Conservation (phyloP, 139 green algal genomes). For the Pseudopediastrum boryanum region DNA sequence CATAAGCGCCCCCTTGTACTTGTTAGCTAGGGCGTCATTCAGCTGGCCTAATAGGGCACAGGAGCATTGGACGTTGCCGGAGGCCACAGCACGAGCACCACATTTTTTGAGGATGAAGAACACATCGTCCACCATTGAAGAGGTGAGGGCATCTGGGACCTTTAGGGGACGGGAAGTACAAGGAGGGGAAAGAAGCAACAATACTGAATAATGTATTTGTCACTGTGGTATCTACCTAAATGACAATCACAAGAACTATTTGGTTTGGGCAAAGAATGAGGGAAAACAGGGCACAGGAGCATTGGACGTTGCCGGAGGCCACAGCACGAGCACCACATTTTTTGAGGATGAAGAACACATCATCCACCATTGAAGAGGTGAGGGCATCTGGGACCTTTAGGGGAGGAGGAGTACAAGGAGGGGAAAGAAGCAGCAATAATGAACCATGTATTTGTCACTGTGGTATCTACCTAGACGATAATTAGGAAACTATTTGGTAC, state of each 20-base stretch:
- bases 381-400: slow-evolving; percentile 55
- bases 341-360: slow-evolving; percentile 94
- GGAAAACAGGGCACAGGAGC: slow-evolving; percentile 43
- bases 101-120: slow-evolving; percentile 95
- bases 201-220: no score
- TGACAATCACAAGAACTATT: neutral
- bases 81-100: slow-evolving; percentile 72
- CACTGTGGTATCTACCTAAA: neutral
- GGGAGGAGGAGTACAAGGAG: neutral
- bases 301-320: slow-evolving; percentile 52
- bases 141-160: slow-evolving; percentile 69
- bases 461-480: neutral
- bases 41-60: slow-evolving; percentile 54
- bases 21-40: slow-evolving; percentile 69
- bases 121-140: slow-evolving; percentile 91
- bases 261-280: no score
- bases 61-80: slow-evolving; percentile 35
- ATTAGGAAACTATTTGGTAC: neutral
- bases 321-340: slow-evolving; percentile 80
- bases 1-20: slow-evolving; percentile 54
- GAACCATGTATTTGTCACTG: neutral
- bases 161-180: neutral
- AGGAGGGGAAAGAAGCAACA: neutral
- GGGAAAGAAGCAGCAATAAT: neutral
- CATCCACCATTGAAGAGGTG: slow-evolving; percentile 91